phyloP scores from a whole-genome alignment of 1,284 basidiomycete genomes.

The Psilocybe mexicana region DNA sequence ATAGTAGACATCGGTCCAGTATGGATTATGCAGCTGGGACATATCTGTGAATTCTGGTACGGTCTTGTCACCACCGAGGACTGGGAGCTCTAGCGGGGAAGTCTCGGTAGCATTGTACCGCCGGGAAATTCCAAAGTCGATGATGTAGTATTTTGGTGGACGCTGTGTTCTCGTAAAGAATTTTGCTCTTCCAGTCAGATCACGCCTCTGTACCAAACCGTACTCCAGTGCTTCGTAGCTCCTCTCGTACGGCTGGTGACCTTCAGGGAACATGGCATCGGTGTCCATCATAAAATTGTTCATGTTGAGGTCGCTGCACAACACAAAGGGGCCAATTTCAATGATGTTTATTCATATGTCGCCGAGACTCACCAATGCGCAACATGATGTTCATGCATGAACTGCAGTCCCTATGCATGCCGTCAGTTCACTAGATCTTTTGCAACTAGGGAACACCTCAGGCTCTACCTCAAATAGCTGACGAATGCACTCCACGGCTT shows the following conservation, averaged over 20 bases:
- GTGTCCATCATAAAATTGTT: conserved; percentile 16
- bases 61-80: conserved; percentile 14
- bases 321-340: too few relatives aligned
- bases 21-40: conserved; percentile 34
- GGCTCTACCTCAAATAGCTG: background rate
- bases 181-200: conserved; percentile 9
- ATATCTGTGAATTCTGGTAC: conserved; percentile 14
- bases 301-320: conserved; percentile 8
- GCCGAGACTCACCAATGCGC: conserved; percentile 20
- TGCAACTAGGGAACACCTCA: background rate
- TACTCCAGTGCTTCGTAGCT: background rate
- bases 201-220: background rate
- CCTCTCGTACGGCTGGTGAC: too few relatives aligned
- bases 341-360: too few relatives aligned
- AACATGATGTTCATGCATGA: conserved; percentile 22
- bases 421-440: too few relatives aligned
- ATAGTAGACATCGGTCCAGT: conserved; percentile 37
- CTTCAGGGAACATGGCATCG: background rate
- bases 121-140: conserved; percentile 27
- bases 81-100: conserved; percentile 9
- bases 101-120: conserved; percentile 17
- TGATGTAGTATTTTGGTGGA: conserved; percentile 22
- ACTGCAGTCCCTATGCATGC: conserved; percentile 19
- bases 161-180: conserved; percentile 20
- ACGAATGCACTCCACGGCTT: conserved; percentile 3